Conservation (phyloP, 306 rosid genomes). For the Coriaria nepalensis region DNA sequence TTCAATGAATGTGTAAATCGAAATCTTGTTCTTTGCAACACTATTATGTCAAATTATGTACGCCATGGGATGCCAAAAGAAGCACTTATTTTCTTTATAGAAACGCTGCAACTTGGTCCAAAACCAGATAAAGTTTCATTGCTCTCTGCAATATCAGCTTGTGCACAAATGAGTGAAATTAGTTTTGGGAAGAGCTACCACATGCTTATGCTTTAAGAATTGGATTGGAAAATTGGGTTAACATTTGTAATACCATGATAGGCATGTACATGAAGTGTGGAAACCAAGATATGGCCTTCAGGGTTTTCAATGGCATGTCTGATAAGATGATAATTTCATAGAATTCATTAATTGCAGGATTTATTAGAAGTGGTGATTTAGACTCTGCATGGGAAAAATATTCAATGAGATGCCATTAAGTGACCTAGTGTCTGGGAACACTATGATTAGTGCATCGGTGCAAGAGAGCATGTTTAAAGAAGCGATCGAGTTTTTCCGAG, state of each 20-base stretch:
- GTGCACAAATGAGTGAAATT: constrained; percentile 47
- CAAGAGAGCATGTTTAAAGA: constrained; percentile 49
- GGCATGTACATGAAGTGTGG: constrained; percentile 83
- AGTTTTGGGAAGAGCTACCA: constrained; percentile 48
- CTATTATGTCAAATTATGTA: constrained; percentile 59
- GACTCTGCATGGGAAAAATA: constrained; percentile 36
- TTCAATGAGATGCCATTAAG: constrained; percentile 48
- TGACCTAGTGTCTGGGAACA: constrained; percentile 72
- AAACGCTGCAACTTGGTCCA: constrained; percentile 36
- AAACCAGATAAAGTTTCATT: constrained; percentile 54
- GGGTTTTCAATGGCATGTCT: constrained; percentile 35
- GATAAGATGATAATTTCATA: constrained; percentile 52
- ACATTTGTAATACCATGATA: constrained; percentile 51
- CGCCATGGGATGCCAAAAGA: constrained; percentile 38
- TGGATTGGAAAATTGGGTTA: constrained; percentile 55
- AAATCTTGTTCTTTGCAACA: constrained; percentile 63
- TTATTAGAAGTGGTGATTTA: constrained; percentile 33
- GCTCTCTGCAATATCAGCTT: constrained; percentile 47
- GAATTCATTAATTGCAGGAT: constrained; percentile 69
- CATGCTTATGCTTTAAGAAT: constrained; percentile 48
- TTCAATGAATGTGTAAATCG: constrained; percentile 34
- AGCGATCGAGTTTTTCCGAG: constrained; percentile 52
- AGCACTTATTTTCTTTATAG: constrained; percentile 29
- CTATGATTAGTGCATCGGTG: constrained; percentile 53
- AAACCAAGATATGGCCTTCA: constrained; percentile 36